Base-by-base conservation (phyloP, 2,329 filamentous ascomycete genomes). In the Alternaria infectoria region DNA sequence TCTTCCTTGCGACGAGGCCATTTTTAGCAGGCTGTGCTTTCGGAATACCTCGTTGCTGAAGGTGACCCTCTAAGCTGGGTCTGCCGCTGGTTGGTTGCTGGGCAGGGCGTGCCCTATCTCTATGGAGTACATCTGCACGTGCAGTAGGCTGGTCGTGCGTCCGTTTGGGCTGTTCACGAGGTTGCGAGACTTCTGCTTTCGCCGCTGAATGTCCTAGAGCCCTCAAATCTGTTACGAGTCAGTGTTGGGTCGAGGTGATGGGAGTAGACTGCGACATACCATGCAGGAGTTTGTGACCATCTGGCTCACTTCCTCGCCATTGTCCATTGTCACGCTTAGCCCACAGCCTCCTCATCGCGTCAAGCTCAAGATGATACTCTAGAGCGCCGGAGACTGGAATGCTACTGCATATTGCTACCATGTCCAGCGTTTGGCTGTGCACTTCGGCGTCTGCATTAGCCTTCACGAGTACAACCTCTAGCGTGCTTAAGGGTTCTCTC, bases 401-500 rank as follows among this genome's bases (percentile, higher is more conserved):
- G n/a, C 62, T 43, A n/a, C 68, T 69, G 21, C 73, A 64, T 6
- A 59, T 52, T 11, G 67, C 59, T 28, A 75, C 52, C n/a, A 72
- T 57, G 6, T 62, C 64, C 7, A 75, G 59, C 5, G 57, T 65
- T 30, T 74, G 68, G 12, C 59, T 64, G 17, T 71, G 57, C 1
- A 75, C 66, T 55, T 69, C 59, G 2, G 65, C 65, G 19, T 59
- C 47, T 3, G 65, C 51, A 19, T 23, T 67, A 17, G 68, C 62
- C 56, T 74, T 75, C 12, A 74, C 71, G 8, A 75, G 63, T 3
- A 71, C 66, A 15, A 75, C 62, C 17, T 75, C 72, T 11, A 75
- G 55, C 2, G 65, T 67, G 26, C 62, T 69, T 32, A 75, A 28
- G 3, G 68, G 65, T 40, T 64, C 68, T 57, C 56, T 26, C 11